Evolutionary conservation across 108 stramenopile genomes (phyloP).

Genomic region (Nitzschia inconspicua): DNA sequence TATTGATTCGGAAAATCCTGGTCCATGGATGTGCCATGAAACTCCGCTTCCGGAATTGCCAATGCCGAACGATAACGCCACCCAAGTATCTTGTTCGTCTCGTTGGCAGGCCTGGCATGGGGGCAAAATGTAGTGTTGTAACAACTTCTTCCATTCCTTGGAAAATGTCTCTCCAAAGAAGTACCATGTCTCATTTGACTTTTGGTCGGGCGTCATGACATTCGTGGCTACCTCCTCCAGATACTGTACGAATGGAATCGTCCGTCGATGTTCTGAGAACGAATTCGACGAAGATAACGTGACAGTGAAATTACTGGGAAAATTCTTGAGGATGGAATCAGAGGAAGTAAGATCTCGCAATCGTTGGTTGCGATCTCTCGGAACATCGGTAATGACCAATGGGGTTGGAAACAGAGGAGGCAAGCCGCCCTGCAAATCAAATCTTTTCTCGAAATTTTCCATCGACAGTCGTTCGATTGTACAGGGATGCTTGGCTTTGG

Average conservation of each 20-base stretch:
- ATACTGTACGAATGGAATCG: slow-evolving; percentile 55
- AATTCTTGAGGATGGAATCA: slow-evolving; percentile 42
- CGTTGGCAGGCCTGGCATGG: slow-evolving; percentile 59
- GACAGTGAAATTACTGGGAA: slow-evolving; percentile 62
- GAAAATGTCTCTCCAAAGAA: slow-evolving; percentile 83
- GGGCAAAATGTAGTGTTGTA: slow-evolving; percentile 51
- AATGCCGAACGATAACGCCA: slow-evolving; percentile 77
- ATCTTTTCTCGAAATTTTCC: slow-evolving; percentile 29
- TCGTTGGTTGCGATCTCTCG: slow-evolving; percentile 29
- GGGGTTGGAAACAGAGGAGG: slow-evolving; percentile 58
- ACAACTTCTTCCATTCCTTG: slow-evolving; percentile 57
- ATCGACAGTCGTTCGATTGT: slow-evolving; percentile 48
- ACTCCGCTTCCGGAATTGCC: slow-evolving; percentile 82
- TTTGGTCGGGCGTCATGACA: slow-evolving; percentile 51
- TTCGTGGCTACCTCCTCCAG: slow-evolving; percentile 41
- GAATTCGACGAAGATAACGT: slow-evolving; percentile 78
- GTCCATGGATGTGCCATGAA: slow-evolving; percentile 84
- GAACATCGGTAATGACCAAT: slow-evolving; percentile 40
- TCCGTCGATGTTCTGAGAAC: slow-evolving; percentile 68
- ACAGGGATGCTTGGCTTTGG: slow-evolving; percentile 57
- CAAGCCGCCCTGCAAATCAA: slow-evolving; percentile 36
- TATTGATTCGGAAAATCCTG: slow-evolving; percentile 74
- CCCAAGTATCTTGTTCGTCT: slow-evolving; percentile 11
- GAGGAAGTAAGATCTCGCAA: slow-evolving; percentile 47
- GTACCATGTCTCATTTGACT: slow-evolving; percentile 84